Evolutionary conservation across 129 eudicot species (phyloP), one percentile per base, ranked within the genome.

Genomic region (Lactuca saligna): DNA sequence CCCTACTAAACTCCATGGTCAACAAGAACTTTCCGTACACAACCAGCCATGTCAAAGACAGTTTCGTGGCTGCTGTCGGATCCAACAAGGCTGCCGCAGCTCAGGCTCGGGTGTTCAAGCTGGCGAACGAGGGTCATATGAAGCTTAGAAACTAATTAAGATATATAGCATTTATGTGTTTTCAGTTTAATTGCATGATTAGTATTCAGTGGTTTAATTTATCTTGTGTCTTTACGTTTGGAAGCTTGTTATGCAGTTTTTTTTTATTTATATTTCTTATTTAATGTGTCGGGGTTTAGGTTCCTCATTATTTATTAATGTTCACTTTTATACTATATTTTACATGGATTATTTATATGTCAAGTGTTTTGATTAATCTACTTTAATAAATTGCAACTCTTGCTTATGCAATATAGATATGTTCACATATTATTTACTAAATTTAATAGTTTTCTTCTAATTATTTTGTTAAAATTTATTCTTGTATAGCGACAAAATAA

Each of bases 101-200:
- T 66, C 98, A 92, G 77, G 98, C 98, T 4, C 69, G 72, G 13
- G 80, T 88, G 72, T 92, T 92, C 86, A 88, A 79, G 86, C 74
- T 76, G 15, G 98, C 98, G 7, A 92, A 92, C 15, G 96, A 92
- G 81, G 91, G 89, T 37, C 80, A 71, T 48, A 66, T 78, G 69
- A 87, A 83, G 79, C 85, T 84, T 59, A 78, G 80, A 74, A 65
- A 38, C 66, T 85, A 65, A 38, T 63, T 85, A 42, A 74, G 48
- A 63, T 61, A 55, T 41, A 55, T 41, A 51, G 41, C 59, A 42
- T 76, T 62, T 71, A 34, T 39, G 58, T 71, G 15, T 57, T 72
- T 68, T 38, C 7, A 6, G 61, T 75, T 68, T 54, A 50, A 15
- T 73, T 50, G 61, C 29, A 57, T 81, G 69, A 44, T 67, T 80